phyloP scores from a whole-genome alignment of 768 basidiomycete genomes.

The Termitomyces titanicus region DNA sequence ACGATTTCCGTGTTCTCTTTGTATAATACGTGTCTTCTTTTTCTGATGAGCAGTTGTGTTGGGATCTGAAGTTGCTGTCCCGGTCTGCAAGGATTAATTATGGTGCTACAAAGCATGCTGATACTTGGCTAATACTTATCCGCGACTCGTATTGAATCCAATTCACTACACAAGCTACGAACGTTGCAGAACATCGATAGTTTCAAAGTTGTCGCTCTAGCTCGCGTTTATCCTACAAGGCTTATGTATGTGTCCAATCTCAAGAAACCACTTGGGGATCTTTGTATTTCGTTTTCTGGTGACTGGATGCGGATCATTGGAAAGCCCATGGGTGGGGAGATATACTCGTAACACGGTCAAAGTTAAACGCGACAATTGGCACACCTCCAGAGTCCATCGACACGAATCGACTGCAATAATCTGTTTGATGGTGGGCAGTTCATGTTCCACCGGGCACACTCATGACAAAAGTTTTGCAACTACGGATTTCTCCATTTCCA shows the following conservation, averaged over 20 bases:
- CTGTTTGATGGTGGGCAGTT: background rate
- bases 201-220: background rate
- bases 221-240: background rate
- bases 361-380: background rate
- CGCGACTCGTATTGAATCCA: no score
- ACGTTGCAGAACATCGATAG: no score
- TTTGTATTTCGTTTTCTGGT: background rate
- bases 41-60: no score
- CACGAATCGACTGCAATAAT: background rate
- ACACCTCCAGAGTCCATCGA: background rate
- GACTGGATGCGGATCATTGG: background rate
- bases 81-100: no score
- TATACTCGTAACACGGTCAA: background rate
- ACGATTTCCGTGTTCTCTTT: no score
- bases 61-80: no score
- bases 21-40: no score
- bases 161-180: background rate
- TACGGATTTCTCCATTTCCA: background rate
- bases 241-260: background rate
- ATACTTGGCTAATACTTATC: no score
- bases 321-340: background rate
- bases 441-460: no score
- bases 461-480: no score
- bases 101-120: no score
- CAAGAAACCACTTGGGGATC: no score